Percentiles rank a stretch among this genome's conserved stretches.
Evolutionary conservation across 2,329 filamentous ascomycete genomes (phyloP).

Genomic region (Sclerotinia trifoliorum): DNA sequence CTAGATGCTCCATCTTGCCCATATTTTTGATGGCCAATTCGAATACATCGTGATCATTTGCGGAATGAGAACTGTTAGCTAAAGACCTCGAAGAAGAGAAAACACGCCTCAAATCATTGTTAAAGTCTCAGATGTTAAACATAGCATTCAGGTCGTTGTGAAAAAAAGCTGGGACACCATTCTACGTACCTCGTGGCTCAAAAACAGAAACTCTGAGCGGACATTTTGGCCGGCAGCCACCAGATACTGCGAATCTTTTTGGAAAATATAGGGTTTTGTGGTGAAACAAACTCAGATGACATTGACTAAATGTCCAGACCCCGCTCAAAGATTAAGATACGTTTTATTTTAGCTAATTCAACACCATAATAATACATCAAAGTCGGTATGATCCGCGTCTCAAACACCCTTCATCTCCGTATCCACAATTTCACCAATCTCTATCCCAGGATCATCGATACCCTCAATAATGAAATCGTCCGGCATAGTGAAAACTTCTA

Average conservation of each 20-base stretch:
- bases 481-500: slow-evolving; percentile 1
- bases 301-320: neutral
- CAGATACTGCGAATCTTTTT: neutral
- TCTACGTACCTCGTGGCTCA: neutral
- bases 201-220: neutral
- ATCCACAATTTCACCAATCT: slow-evolving; percentile 14
- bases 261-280: neutral
- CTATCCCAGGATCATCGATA: slow-evolving; percentile 2
- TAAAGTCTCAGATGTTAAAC: no score
- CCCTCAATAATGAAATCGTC: slow-evolving; percentile 8
- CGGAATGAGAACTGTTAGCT: neutral
- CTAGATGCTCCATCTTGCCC: no score
- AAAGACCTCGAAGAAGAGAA: neutral
- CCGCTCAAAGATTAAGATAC: neutral
- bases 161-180: neutral
- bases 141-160: no score
- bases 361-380: neutral
- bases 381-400: no score
- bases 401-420: slow-evolving; percentile 13
- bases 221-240: neutral
- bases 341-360: neutral
- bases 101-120: no score
- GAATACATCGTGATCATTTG: no score
- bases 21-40: no score
- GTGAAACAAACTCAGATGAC: neutral